These are phyloP conservation scores for Colletotrichum magnum DNA, from an alignment of 2,329 filamentous ascomycete genomes.

Conservation along the genomic window DNA sequence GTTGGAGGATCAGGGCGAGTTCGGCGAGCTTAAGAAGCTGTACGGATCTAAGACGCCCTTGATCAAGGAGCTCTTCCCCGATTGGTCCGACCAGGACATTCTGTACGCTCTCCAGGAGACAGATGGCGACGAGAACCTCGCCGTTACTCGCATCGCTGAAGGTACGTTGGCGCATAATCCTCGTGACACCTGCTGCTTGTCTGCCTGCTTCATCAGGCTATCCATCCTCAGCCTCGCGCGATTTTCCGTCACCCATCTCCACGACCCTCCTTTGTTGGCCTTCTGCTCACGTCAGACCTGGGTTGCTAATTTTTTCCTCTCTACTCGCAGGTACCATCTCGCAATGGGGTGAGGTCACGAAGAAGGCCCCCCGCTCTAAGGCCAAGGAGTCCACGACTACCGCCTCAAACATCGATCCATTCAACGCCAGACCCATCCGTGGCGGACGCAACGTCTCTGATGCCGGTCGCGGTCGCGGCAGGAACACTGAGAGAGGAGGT, in stretches of 20 bases:
- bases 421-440: slow-evolving; percentile 66
- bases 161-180: slow-evolving; percentile 63
- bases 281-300: not conserved
- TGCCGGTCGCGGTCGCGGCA: slow-evolving; percentile 70
- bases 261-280: not conserved
- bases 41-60: slow-evolving; percentile 84
- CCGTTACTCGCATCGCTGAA: slow-evolving; percentile 84
- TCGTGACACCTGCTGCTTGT: not conserved
- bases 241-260: not conserved
- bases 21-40: slow-evolving; percentile 92
- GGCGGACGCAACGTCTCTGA: slow-evolving; percentile 75
- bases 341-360: slow-evolving; percentile 87
- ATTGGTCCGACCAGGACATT: slow-evolving; percentile 96
- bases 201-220: slow-evolving; percentile 25
- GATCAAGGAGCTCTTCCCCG: slow-evolving; percentile 93
- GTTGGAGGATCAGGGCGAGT: slow-evolving; percentile 86
- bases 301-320: slow-evolving; percentile 46
- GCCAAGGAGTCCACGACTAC: slow-evolving; percentile 73
- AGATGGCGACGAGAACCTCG: slow-evolving; percentile 81
- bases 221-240: slow-evolving; percentile 31
- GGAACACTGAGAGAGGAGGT: slow-evolving; percentile 74
- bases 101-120: slow-evolving; percentile 94
- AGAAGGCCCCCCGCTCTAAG: slow-evolving; percentile 84
- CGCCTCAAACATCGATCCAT: slow-evolving; percentile 62
- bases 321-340: slow-evolving; percentile 76